Evolutionary conservation across 108 stramenopile species (phyloP).

Genomic region (Nitzschia sp.): DNA sequence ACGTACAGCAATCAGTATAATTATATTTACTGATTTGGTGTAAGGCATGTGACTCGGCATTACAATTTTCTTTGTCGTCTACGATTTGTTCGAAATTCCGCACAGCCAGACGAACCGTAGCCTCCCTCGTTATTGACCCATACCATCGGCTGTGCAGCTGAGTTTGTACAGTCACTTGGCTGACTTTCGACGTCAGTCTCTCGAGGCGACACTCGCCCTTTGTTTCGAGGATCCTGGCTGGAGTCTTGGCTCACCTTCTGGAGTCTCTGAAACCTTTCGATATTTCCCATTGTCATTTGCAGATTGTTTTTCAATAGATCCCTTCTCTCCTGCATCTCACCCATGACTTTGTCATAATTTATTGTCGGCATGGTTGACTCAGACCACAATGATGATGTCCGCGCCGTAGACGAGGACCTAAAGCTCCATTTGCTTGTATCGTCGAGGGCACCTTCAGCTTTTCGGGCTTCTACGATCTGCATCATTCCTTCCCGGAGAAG

Average conservation of each 20-base stretch:
- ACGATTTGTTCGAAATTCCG: too few species aligned
- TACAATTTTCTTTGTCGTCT: too few species aligned
- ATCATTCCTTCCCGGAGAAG: slow-evolving; percentile 37
- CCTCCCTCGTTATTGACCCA: too few species aligned
- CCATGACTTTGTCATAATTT: background rate
- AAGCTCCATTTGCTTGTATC: background rate
- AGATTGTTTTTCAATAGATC: background rate
- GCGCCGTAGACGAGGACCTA: background rate
- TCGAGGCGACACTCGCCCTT: too few species aligned
- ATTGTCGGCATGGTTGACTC: slow-evolving; percentile 5
- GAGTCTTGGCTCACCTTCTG: background rate
- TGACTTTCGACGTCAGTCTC: too few species aligned
- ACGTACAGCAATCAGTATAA: too few species aligned
- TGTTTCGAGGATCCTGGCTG: too few species aligned
- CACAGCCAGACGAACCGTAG: too few species aligned
- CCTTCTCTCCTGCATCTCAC: background rate
- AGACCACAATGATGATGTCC: slow-evolving; percentile 1
- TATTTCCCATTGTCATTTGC: background rate
- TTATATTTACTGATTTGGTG: too few species aligned
- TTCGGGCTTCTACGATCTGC: slow-evolving; percentile 1
- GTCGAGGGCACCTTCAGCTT: background rate
- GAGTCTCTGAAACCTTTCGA: background rate
- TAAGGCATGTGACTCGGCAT: too few species aligned
- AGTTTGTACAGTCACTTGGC: too few species aligned
- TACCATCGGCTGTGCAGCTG: too few species aligned